These are phyloP conservation scores for Colletotrichum noveboracense DNA, from an alignment of 2,329 filamentous ascomycete species.

Conservation along the genomic window DNA sequence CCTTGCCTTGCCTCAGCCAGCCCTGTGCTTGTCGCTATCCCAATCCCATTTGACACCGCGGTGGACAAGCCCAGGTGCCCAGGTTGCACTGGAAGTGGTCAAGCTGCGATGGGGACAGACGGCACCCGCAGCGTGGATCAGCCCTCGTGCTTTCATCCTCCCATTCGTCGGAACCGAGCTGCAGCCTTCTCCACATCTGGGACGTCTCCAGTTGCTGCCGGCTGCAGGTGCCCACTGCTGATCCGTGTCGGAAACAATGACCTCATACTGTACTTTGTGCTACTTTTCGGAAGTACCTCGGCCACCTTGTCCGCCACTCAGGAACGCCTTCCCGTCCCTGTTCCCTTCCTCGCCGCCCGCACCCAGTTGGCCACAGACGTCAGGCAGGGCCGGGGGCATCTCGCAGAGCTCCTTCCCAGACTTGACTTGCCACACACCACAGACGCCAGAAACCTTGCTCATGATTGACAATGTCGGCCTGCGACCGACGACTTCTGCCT, in stretches of 20 bases:
- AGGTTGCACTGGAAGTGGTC: constrained; percentile 1
- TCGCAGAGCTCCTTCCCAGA: background rate
- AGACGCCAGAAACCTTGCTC: background rate
- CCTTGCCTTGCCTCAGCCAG: background rate
- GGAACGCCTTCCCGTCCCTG: background rate
- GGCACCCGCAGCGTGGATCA: constrained; percentile 5
- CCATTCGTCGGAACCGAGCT: background rate
- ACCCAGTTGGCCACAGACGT: background rate
- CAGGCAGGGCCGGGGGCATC: background rate
- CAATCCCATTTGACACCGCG: background rate
- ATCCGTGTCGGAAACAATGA: constrained; percentile 13
- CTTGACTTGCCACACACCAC: background rate
- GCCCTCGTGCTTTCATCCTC: background rate
- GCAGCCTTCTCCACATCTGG: background rate
- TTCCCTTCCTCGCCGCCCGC: background rate
- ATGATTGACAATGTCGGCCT: background rate
- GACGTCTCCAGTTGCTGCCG: constrained; percentile 9
- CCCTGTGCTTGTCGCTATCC: background rate
- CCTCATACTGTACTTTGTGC: constrained; percentile 5
- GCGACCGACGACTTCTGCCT: background rate
- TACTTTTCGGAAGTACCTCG: background rate
- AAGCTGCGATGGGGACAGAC: background rate
- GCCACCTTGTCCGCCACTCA: background rate
- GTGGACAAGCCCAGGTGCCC: background rate
- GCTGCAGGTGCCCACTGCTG: background rate